phyloP scores from a whole-genome alignment of 1,139 yeast species.

The Blastobotrys aristatus region DNA sequence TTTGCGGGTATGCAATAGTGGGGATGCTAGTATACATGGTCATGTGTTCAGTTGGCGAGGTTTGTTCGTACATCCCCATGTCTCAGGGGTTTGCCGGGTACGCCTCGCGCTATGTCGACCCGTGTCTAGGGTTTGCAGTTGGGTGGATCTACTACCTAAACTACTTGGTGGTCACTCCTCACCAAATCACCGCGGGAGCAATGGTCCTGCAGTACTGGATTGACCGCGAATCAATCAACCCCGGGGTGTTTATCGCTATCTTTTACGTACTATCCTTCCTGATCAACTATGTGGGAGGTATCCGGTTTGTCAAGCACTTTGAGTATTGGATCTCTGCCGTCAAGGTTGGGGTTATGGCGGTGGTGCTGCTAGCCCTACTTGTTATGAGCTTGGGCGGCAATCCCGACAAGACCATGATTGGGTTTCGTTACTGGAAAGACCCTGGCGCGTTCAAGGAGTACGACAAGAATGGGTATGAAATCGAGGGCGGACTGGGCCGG shows the following conservation, averaged over 20 bases:
- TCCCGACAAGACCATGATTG: slow-evolving; percentile 56
- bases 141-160: slow-evolving; percentile 62
- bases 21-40: slow-evolving; percentile 64
- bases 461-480: slow-evolving; percentile 24
- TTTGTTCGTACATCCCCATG: slow-evolving; percentile 67
- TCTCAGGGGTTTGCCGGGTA: slow-evolving; percentile 69
- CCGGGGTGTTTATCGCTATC: slow-evolving; percentile 64
- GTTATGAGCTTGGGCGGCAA: slow-evolving; percentile 74
- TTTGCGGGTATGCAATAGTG: slow-evolving; percentile 55
- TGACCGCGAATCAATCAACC: slow-evolving; percentile 45
- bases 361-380: slow-evolving; percentile 61
- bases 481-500: slow-evolving; percentile 51
- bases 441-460: slow-evolving; percentile 55
- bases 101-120: slow-evolving; percentile 62
- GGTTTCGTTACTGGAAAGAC: slow-evolving; percentile 61
- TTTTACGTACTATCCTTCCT: slow-evolving; percentile 50
- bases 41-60: slow-evolving; percentile 69
- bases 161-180: slow-evolving; percentile 62
- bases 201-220: slow-evolving; percentile 62
- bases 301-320: slow-evolving; percentile 55
- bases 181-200: slow-evolving; percentile 52
- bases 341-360: slow-evolving; percentile 63
- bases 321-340: slow-evolving; percentile 63
- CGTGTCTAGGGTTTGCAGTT: slow-evolving; percentile 69
- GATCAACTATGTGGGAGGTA: slow-evolving; percentile 51